Evolutionary conservation across 2,329 filamentous ascomycete genomes (phyloP).

Genomic region (Fusarium guadeloupense): DNA sequence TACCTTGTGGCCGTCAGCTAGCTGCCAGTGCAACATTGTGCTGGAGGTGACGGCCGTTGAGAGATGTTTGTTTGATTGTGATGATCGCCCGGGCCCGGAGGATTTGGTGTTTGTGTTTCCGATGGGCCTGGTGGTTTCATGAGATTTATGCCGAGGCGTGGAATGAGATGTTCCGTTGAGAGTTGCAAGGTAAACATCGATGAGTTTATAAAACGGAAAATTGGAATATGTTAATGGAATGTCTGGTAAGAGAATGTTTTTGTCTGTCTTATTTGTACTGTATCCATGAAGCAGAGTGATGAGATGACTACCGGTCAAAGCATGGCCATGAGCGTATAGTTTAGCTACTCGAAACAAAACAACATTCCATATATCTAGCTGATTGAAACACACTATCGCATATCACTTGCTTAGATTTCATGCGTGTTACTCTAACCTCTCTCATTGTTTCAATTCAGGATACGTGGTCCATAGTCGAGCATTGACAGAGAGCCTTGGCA

Average conservation of each 20-base stretch:
- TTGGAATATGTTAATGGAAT: too few species aligned
- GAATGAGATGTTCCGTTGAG: neutral
- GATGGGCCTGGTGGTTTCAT: constrained; percentile 13
- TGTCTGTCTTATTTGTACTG: too few species aligned
- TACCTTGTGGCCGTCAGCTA: neutral
- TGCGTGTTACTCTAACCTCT: neutral
- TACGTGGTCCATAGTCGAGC: too few species aligned
- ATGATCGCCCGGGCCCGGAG: constrained; percentile 4
- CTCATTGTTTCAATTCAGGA: too few species aligned
- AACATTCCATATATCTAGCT: neutral
- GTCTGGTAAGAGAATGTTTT: too few species aligned
- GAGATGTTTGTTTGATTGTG: constrained; percentile 16
- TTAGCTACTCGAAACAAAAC: constrained; percentile 9
- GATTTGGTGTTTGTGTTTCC: constrained; percentile 28
- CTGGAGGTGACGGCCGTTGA: neutral
- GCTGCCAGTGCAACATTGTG: neutral
- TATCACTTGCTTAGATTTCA: neutral
- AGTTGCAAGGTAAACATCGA: too few species aligned
- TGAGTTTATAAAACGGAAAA: too few species aligned
- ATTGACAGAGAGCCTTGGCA: too few species aligned
- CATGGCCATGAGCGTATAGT: neutral
- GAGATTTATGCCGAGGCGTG: constrained; percentile 18
- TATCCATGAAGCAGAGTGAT: too few species aligned
- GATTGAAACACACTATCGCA: constrained; percentile 11
- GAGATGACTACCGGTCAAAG: neutral